phyloP scores from a whole-genome alignment of 345 rosid species.

The Turritis glabra region DNA sequence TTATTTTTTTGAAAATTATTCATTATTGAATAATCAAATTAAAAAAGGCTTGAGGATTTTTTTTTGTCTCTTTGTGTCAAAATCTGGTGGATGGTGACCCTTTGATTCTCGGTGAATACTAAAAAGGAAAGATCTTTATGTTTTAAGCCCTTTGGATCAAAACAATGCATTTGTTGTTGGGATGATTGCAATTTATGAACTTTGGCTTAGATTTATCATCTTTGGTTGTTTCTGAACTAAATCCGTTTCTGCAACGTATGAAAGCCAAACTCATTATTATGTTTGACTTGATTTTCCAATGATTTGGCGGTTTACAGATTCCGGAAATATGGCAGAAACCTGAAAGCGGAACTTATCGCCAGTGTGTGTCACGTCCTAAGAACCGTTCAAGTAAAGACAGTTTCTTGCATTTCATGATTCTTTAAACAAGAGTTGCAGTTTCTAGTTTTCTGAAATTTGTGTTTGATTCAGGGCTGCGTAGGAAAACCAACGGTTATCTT shows the following conservation, averaged over 20 bases:
- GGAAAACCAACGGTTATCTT: constrained; percentile 78
- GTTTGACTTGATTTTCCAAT: neutral
- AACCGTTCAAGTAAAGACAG: constrained; percentile 54
- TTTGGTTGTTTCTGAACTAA: neutral
- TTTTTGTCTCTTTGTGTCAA: constrained; percentile 20
- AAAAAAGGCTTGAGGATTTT: neutral
- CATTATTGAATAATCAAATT: constrained; percentile 17
- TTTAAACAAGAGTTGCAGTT: neutral
- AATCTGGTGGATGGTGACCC: neutral
- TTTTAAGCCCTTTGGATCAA: neutral
- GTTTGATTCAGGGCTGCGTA: constrained; percentile 34
- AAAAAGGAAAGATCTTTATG: constrained; percentile 10
- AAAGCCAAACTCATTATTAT: neutral
- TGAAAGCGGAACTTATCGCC: constrained; percentile 53
- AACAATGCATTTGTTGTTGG: constrained; percentile 5
- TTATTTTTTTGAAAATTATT: neutral
- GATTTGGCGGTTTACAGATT: constrained; percentile 44
- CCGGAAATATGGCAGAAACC: constrained; percentile 96
- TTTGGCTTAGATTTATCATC: constrained; percentile 19
- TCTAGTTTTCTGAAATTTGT: constrained; percentile 4
- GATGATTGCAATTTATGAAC: constrained; percentile 14
- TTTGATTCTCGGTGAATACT: neutral
- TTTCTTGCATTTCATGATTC: neutral
- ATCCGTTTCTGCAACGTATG: constrained; percentile 17
- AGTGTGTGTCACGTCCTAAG: constrained; percentile 67